Evolutionary conservation across 2,329 filamentous ascomycete genomes (phyloP), one percentile per base, ranked within the genome.

Genomic region (Apiospora rasikravindrae): DNA sequence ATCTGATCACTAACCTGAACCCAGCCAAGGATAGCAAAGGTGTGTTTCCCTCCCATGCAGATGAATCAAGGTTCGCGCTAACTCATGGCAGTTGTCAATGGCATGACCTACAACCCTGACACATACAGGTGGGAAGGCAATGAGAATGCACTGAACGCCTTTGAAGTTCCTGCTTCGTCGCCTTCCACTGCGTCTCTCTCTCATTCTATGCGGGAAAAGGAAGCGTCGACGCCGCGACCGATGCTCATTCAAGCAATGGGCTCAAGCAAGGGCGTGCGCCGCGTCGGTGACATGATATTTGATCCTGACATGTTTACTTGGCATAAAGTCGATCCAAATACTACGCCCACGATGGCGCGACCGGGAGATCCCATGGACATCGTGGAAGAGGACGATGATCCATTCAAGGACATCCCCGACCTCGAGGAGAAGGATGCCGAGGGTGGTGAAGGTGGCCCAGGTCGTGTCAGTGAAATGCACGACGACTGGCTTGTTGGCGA

Each of bases 271-370:
- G 95, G 94, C 74, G 93, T 98, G 19, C 95, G 98, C 82, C 93
- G 98, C 47, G 95, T 98, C 72, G 94, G 95, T n/a, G 94, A 95
- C 76, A 99, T 99, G 96, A 93, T 98, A 13, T 99, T 98, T 81
- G 96, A 99, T 80, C 96, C 96, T 4, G 92, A 94, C 74, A 94
- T 94, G 77, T 98, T 99, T 96, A 97, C 95, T 81, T 99, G 96
- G 96, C 88, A 98, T 71, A 98, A 98, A 82, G 86, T 96, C 74
- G 86, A 87, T 67, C 82, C 85, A 42, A 81, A 81, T n/a, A 85
- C 85, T 69, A 78, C 82, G 57, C 85, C 86, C 24, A 64, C 57
- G 1, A 64, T 40, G 57, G 57, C 57, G 8, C 57, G 57, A 64
- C 57, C 57, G 33, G 57, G 86, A 61, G 90, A 92, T 77, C 85